Evolutionary conservation across 495 filamentous ascomycete species (phyloP).

Genomic region (Xylaria sp.): DNA sequence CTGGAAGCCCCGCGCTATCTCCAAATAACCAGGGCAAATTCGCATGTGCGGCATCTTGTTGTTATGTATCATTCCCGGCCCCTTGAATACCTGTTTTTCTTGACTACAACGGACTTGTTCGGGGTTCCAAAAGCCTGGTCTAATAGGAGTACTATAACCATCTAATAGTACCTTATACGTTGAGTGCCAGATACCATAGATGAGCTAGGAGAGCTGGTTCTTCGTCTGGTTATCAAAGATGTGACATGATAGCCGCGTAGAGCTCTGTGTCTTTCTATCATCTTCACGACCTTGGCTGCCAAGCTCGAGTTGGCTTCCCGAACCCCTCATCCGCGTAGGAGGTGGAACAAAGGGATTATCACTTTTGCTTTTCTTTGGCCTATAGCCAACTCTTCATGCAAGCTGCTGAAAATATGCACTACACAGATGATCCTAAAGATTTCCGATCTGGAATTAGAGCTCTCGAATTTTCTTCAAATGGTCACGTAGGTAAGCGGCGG

Average conservation of each 20-base stretch:
- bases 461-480: not conserved
- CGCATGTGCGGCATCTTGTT: not conserved
- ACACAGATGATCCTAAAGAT: not conserved
- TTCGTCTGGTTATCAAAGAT: not conserved
- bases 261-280: not conserved
- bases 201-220: not conserved
- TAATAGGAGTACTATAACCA: not conserved
- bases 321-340: not conserved
- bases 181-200: not conserved
- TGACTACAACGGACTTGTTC: no score
- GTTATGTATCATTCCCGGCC: not conserved
- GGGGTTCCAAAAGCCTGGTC: not conserved
- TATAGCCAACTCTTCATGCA: not conserved
- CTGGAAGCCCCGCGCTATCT: not conserved
- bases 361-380: not conserved
- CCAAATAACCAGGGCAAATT: not conserved
- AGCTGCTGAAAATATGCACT: not conserved
- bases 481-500: slow-evolving; percentile 13
- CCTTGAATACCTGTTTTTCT: not conserved
- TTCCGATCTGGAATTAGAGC: slow-evolving; percentile 5
- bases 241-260: slow-evolving; percentile 6
- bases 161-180: not conserved
- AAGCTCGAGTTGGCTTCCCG: not conserved
- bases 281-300: not conserved
- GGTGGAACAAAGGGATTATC: slow-evolving; percentile 4